These are phyloP conservation scores for Setaria italica DNA, from an alignment of 202 grass and related monocot genomes.

Conservation along the genomic window DNA sequence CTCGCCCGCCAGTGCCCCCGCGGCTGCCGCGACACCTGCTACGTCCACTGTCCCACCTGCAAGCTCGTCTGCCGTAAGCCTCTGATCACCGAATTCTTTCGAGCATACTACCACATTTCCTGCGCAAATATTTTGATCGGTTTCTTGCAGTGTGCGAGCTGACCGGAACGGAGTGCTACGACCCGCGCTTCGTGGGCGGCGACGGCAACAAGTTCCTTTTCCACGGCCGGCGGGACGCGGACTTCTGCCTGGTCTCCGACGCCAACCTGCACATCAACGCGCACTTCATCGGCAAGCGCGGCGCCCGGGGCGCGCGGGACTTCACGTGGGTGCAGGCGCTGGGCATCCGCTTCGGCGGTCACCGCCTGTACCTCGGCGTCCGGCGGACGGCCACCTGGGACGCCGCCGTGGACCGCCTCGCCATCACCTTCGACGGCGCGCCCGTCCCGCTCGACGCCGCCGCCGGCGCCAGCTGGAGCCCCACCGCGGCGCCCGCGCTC, in stretches of 20 bases:
- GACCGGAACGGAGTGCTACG: conserved; percentile 63
- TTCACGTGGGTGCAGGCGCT: conserved; percentile 89
- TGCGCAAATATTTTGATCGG: conserved; percentile 9
- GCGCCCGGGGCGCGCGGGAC: conserved; percentile 32
- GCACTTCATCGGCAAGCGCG: conserved; percentile 81
- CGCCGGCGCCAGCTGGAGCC: conserved; percentile 57
- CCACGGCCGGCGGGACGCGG: conserved; percentile 65
- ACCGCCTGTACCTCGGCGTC: conserved; percentile 64
- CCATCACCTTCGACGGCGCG: conserved; percentile 67
- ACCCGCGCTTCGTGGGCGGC: conserved; percentile 84
- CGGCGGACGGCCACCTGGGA: conserved; percentile 60
- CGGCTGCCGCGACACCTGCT: conserved; percentile 57
- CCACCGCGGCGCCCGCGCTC: conserved; percentile 30
- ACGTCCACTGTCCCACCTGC: conserved; percentile 63
- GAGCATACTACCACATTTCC: too few species aligned
- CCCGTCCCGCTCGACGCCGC: conserved; percentile 49
- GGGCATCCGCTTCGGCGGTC: conserved; percentile 66
- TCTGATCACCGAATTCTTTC: background rate
- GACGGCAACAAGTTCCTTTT: conserved; percentile 91
- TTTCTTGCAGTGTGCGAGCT: conserved; percentile 58
- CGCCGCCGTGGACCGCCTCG: conserved; percentile 61
- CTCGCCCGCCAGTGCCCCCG: conserved; percentile 29
- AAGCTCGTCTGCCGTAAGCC: conserved; percentile 67
- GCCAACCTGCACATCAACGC: conserved; percentile 82
- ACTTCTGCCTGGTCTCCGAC: conserved; percentile 85